Evolutionary conservation across 2,329 filamentous ascomycete species (phyloP).

Genomic region (Penicillium sp.): DNA sequence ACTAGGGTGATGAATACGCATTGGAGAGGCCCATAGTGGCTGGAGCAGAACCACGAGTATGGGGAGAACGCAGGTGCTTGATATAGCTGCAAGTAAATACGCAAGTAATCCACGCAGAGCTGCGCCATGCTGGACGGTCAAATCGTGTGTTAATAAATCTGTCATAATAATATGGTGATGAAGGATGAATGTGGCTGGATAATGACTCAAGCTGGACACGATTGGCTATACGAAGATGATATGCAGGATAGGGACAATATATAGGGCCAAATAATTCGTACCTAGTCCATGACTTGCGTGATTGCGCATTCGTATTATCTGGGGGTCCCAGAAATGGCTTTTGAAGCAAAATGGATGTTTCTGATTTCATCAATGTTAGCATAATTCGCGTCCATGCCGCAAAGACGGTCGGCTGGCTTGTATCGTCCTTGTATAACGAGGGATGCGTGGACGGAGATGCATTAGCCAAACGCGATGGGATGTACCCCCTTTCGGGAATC

Average conservation of each 20-base stretch:
- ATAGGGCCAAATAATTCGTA: background rate
- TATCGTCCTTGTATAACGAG: background rate
- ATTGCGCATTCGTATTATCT: background rate
- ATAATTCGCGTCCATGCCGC: background rate
- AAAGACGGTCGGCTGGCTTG: background rate
- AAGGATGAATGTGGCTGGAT: background rate
- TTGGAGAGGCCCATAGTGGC: background rate
- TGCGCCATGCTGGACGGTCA: background rate
- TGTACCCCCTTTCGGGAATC: background rate
- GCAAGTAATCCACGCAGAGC: background rate
- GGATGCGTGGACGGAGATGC: background rate
- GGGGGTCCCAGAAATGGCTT: background rate
- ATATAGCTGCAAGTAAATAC: background rate
- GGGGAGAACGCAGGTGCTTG: background rate
- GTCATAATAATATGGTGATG: no score
- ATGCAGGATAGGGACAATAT: background rate
- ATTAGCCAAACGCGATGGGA: background rate
- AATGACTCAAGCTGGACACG: no score
- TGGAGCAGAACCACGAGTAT: background rate
- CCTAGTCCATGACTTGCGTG: background rate
- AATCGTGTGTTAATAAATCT: background rate
- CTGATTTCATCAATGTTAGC: background rate
- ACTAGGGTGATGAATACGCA: background rate
- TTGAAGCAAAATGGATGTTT: background rate
- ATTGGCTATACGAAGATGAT: background rate